Evolutionary conservation across 805 yeast species (phyloP).

Genomic region (Ogataea minuta): DNA sequence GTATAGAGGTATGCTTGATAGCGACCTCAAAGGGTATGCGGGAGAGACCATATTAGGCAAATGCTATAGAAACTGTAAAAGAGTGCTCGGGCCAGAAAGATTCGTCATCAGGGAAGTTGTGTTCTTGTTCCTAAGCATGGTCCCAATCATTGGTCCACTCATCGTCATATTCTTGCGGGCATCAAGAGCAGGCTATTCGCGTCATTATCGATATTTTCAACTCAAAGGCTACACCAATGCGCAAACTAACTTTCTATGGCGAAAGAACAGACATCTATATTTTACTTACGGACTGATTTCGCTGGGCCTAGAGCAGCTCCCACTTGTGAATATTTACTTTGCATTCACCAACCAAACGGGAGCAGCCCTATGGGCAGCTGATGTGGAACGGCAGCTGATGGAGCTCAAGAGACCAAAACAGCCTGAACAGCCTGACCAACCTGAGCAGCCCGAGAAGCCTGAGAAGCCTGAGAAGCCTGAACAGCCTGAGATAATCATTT

Average conservation of each 20-base stretch:
- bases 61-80: conserved; percentile 18
- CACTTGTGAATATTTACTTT: conserved; percentile 52
- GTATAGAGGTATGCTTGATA: conserved; percentile 26
- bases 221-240: conserved; percentile 49
- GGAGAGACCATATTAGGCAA: conserved; percentile 30
- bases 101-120: conserved; percentile 39
- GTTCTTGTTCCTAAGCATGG: conserved; percentile 40
- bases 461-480: background rate
- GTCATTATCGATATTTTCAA: conserved; percentile 56
- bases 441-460: too few relatives aligned
- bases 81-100: conserved; percentile 37
- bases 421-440: too few relatives aligned
- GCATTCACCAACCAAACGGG: conserved; percentile 59
- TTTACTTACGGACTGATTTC: conserved; percentile 53
- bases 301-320: conserved; percentile 50
- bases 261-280: conserved; percentile 33
- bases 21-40: conserved; percentile 24
- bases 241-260: conserved; percentile 40
- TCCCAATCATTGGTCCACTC: conserved; percentile 63
- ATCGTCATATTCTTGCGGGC: conserved; percentile 50
- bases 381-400: conserved; percentile 29
- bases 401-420: background rate
- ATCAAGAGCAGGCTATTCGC: conserved; percentile 49
- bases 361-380: conserved; percentile 63
- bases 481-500: background rate